A percentile compares a stretch with the other conserved stretches of the same genome.
These are phyloP conservation scores for Starmerella sp. DNA, from an alignment of 805 yeast species.

Conservation along the genomic window DNA sequence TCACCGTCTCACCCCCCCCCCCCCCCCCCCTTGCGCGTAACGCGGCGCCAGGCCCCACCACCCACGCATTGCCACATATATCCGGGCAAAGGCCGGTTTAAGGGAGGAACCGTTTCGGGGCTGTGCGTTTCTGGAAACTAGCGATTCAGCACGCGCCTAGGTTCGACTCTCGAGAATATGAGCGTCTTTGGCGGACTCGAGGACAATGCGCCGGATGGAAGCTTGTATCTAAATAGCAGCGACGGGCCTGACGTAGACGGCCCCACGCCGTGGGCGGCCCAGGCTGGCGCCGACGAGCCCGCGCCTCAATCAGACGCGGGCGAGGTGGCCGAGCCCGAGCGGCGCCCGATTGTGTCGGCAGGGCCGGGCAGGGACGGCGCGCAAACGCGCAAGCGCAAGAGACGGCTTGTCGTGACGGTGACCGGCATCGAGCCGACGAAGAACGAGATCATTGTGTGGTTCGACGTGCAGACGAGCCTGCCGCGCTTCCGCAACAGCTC, in stretches of 20 bases:
- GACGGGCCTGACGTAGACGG: neutral
- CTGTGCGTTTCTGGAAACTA: no score
- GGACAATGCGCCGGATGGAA: constrained; percentile 26
- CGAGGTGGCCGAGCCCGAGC: neutral
- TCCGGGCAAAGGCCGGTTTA: neutral
- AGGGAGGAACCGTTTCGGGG: no score
- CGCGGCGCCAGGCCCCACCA: neutral
- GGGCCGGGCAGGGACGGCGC: neutral
- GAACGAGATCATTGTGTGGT: constrained; percentile 63
- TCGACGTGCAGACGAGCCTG: constrained; percentile 57
- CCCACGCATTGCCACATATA: neutral
- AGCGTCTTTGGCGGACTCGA: constrained; percentile 25
- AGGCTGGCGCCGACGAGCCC: neutral
- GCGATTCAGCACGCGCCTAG: no score
- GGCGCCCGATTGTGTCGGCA: neutral
- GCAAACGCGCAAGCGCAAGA: constrained; percentile 22
- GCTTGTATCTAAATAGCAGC: constrained; percentile 2
- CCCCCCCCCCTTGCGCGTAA: neutral
- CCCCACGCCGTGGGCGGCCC: neutral
- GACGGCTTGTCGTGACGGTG: constrained; percentile 44
- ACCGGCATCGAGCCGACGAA: constrained; percentile 61
- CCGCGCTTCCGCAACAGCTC: constrained; percentile 60
- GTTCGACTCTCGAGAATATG: constrained; percentile 3
- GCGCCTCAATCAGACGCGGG: neutral
- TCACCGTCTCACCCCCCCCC: neutral